A percentile compares a stretch with the other conserved stretches of the same genome.
Evolutionary conservation across 352 stramenopile species (phyloP).

Genomic region (Phytophthora parvispora): DNA sequence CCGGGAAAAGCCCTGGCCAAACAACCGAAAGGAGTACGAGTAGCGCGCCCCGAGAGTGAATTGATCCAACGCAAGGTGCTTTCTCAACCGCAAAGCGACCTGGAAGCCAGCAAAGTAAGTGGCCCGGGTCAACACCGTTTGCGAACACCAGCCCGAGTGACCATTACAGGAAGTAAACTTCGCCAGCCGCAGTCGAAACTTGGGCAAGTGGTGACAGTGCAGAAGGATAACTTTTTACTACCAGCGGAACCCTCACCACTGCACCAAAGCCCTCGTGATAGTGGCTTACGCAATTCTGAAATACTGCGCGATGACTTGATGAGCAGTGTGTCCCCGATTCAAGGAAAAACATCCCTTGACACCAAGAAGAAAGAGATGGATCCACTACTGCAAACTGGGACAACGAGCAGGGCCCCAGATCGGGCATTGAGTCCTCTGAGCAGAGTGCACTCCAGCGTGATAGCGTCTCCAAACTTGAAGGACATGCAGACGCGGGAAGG

Average conservation of each 20-base stretch:
- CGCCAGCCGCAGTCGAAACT: slow-evolving; percentile 9
- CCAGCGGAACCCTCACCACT: background rate
- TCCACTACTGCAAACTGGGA: background rate
- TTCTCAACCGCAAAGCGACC: background rate
- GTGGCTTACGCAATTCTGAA: background rate
- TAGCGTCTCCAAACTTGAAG: background rate
- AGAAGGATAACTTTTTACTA: background rate
- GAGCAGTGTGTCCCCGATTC: slow-evolving; percentile 4
- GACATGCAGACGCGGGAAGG: background rate
- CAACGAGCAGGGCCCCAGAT: background rate
- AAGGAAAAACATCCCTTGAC: background rate
- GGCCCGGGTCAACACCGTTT: slow-evolving; percentile 5
- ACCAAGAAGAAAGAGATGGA: background rate
- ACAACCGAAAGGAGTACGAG: slow-evolving; percentile 2
- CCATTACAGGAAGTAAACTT: slow-evolving; percentile 15
- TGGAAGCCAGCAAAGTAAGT: background rate
- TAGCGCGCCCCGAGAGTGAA: slow-evolving; percentile 5
- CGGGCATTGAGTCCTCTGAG: background rate
- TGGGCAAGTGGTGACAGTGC: slow-evolving; percentile 1
- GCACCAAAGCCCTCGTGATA: background rate
- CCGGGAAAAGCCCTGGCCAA: slow-evolving; percentile 14
- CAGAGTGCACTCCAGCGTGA: slow-evolving; percentile 2
- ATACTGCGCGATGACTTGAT: background rate
- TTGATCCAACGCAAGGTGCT: slow-evolving; percentile 4
- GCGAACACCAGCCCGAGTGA: slow-evolving; percentile 18